These are phyloP conservation scores for Arctium lappa DNA, from an alignment of 129 eudicot genomes.

Conservation along the genomic window DNA sequence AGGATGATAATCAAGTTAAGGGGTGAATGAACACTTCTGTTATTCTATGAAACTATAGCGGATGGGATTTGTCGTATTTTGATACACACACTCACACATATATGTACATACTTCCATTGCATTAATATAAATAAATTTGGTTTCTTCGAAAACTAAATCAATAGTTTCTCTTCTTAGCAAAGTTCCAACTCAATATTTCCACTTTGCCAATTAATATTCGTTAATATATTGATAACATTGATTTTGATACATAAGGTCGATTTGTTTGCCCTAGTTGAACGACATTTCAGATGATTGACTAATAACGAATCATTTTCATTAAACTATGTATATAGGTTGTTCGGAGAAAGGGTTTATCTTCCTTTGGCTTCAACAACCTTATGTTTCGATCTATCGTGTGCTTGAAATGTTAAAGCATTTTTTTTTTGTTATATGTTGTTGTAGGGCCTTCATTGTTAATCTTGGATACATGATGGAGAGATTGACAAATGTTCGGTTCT, in stretches of 20 bases:
- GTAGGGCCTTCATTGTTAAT: conserved; percentile 54
- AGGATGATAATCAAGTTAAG: conserved; percentile 53
- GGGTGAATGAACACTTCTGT: conserved; percentile 30
- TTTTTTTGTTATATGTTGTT: neutral
- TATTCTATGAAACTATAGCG: too few species aligned
- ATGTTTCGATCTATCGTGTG: too few species aligned
- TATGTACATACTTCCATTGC: neutral
- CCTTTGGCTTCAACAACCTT: too few species aligned
- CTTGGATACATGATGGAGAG: conserved; percentile 77
- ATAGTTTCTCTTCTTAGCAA: neutral
- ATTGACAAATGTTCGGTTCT: conserved; percentile 62
- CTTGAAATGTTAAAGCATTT: neutral
- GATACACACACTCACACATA: neutral
- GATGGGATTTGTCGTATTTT: neutral
- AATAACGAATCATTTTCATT: neutral
- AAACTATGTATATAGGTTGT: too few species aligned
- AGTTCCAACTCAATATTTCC: neutral
- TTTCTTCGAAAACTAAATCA: neutral
- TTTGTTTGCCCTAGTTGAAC: too few species aligned
- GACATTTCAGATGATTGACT: neutral
- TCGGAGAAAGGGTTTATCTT: too few species aligned
- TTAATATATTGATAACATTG: neutral
- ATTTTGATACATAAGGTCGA: neutral
- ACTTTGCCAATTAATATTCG: neutral
- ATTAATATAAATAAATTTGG: neutral